These are phyloP conservation scores for Zygoascus biomembranicola DNA, from an alignment of 805 yeast species.

Conservation along the genomic window DNA sequence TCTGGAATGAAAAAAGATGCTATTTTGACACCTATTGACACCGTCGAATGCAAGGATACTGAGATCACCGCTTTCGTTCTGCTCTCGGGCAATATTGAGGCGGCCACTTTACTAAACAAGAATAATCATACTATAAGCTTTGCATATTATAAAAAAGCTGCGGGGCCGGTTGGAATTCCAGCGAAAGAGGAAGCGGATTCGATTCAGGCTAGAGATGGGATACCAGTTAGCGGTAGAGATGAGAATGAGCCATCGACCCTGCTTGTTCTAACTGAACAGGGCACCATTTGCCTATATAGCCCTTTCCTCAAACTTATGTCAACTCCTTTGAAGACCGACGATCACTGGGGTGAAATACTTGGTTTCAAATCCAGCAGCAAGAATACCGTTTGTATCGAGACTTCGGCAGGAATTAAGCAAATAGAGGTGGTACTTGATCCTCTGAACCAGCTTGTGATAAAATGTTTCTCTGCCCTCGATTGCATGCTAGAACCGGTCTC, in stretches of 20 bases:
- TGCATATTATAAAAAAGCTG: conserved; percentile 38
- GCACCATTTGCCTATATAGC: conserved; percentile 36
- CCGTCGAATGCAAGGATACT: conserved; percentile 23
- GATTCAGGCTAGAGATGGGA: conserved; percentile 29
- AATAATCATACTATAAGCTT: conserved; percentile 38
- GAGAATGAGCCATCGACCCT: conserved; percentile 13
- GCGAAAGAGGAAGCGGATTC: conserved; percentile 29
- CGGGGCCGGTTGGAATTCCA: conserved; percentile 27
- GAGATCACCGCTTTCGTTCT: conserved; percentile 28
- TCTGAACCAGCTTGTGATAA: conserved; percentile 33
- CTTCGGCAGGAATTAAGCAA: conserved; percentile 2
- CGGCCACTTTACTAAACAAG: conserved; percentile 46
- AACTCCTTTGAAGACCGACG: conserved; percentile 4
- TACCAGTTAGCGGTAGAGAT: conserved; percentile 26
- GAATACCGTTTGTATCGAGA: conserved; percentile 3
- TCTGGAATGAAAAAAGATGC: conserved; percentile 53
- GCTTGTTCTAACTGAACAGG: conserved; percentile 8
- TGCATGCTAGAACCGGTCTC: conserved; percentile 51
- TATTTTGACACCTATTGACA: conserved; percentile 46
- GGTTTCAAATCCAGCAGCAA: conserved; percentile 2
- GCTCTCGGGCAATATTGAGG: conserved; percentile 49
- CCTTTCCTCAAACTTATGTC: conserved; percentile 50
- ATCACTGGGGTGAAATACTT: conserved; percentile 4
- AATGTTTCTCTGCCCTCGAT: conserved; percentile 42
- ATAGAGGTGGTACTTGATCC: conserved; percentile 34